Evolutionary conservation across 2,329 filamentous ascomycete species (phyloP), one percentile per base, ranked within the genome.

Genomic region (Scleromitrula shiraiana): DNA sequence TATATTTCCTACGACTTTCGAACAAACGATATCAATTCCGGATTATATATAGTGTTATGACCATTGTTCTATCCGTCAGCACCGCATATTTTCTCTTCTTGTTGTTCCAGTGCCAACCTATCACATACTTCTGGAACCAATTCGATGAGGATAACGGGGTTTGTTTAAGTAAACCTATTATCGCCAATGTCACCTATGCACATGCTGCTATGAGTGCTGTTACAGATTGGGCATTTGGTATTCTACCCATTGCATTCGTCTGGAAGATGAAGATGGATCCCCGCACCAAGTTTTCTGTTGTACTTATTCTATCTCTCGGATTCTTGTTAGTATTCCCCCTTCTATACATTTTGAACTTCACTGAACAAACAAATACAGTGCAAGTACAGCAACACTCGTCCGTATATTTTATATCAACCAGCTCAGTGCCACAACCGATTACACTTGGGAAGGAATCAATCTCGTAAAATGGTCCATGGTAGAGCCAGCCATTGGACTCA

Each of bases 391-490:
- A 14, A 70, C 68, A 4, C 65, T 71, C 38, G 64, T 70, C 23
- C 67, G 69, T 12, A 66, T 72, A 26, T 64, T 67, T 5, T 72
- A 70, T 53, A 65, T 70, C n/a, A 60, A 61, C 48, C 52, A 62
- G 27, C 60, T 71, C 5, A 58, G 59, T 2, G 53, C 61, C n/a
- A 64, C 63, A 23, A 50, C 51, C 8, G 68, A 72, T 46, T 65
- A 65, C 41, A 58, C 68, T 2, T 70, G 66, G 61, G 63, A 65
- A 46, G 68, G 68, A 49, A 66, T 67, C 14, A 68, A 68, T 53
- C 56, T 70, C 6, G 64, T 66, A 5, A 70, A 70, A 49, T 72
- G 69, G 69, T 69, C 66, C 4, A 68, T 69, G 39, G 62, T 67
- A n/a, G 68, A 71, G 51, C 66, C 65, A 26, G 66, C 65, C 4